Evolutionary conservation across 2,329 filamentous ascomycete genomes (phyloP).

Genomic region (Xylaria sp.): DNA sequence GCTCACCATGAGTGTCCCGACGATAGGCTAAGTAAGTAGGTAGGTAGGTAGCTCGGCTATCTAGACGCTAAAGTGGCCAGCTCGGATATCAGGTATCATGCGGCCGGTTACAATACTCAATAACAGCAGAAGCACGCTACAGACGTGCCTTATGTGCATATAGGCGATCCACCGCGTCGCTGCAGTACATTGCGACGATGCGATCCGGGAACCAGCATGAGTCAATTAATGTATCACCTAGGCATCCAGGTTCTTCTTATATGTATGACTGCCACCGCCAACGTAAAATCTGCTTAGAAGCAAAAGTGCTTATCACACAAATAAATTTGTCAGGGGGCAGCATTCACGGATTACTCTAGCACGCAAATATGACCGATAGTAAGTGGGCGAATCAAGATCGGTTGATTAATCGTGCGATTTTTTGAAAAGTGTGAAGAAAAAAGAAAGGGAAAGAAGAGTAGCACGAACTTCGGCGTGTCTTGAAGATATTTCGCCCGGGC

Average conservation of each 20-base stretch:
- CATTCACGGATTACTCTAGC: constrained; percentile 60
- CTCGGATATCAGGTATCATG: neutral
- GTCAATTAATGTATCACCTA: neutral
- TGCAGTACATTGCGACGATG: neutral
- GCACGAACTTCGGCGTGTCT: neutral
- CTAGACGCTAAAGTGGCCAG: neutral
- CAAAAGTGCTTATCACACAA: constrained; percentile 37
- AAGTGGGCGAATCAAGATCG: constrained; percentile 63
- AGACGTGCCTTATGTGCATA: neutral
- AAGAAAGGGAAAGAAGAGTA: constrained; percentile 46
- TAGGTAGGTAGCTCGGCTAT: too few relatives aligned
- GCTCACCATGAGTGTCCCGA: neutral
- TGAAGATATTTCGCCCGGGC: constrained; percentile 9
- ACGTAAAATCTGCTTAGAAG: constrained; percentile 42
- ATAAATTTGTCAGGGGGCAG: constrained; percentile 38
- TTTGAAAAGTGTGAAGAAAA: constrained; percentile 59
- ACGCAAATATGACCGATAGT: constrained; percentile 70
- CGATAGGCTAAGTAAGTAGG: neutral
- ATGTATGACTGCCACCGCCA: constrained; percentile 47
- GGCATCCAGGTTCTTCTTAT: constrained; percentile 37
- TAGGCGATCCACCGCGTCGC: neutral
- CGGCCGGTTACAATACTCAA: neutral
- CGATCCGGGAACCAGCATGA: neutral
- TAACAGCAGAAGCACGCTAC: neutral
- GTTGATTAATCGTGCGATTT: constrained; percentile 70